These are phyloP conservation scores for Turnera subulata DNA, from an alignment of 345 rosid species.

Conservation along the genomic window DNA sequence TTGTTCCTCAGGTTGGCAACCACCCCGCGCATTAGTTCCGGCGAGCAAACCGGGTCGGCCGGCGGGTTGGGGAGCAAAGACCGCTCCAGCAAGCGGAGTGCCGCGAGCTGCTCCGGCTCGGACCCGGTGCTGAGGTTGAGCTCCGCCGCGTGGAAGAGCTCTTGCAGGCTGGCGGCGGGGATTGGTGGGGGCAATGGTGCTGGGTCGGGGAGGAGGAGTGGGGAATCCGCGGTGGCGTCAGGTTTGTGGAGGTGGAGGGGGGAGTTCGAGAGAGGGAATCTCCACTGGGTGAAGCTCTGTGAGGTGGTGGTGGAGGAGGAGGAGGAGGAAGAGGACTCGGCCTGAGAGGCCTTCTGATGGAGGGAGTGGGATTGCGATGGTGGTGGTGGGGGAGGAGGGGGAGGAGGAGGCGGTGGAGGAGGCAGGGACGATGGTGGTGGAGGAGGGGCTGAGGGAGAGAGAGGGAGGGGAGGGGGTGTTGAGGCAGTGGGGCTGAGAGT, in stretches of 20 bases:
- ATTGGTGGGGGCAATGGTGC: conserved; percentile 41
- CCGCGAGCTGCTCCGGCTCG: conserved; percentile 53
- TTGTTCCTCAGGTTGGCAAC: conserved; percentile 45
- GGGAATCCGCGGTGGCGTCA: conserved; percentile 5
- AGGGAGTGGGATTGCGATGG: conserved; percentile 27
- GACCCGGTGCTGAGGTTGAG: conserved; percentile 56
- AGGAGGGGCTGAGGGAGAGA: conserved; percentile 22
- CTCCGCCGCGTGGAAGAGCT: conserved; percentile 68
- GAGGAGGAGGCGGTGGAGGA: background rate
- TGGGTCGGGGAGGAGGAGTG: conserved; percentile 13
- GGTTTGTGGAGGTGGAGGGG: conserved; percentile 30
- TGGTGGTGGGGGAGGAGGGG: conserved; percentile 21
- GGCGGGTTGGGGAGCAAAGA: conserved; percentile 76
- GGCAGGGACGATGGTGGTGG: conserved; percentile 4
- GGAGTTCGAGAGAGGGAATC: conserved; percentile 56
- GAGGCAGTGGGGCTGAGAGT: conserved; percentile 50
- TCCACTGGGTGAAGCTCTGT: conserved; percentile 93
- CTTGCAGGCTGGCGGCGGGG: conserved; percentile 41
- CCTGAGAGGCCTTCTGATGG: conserved; percentile 19
- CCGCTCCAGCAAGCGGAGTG: conserved; percentile 65
- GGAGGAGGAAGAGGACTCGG: conserved; percentile 55
- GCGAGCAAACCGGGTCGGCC: conserved; percentile 60
- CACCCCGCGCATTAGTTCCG: conserved; percentile 60
- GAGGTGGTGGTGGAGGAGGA: conserved; percentile 77
- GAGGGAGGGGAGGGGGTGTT: conserved; percentile 36